Evolutionary conservation across 1,284 basidiomycete genomes (phyloP), one percentile per base, ranked within the genome.

Genomic region (Cryptococcus jaspeensis): DNA sequence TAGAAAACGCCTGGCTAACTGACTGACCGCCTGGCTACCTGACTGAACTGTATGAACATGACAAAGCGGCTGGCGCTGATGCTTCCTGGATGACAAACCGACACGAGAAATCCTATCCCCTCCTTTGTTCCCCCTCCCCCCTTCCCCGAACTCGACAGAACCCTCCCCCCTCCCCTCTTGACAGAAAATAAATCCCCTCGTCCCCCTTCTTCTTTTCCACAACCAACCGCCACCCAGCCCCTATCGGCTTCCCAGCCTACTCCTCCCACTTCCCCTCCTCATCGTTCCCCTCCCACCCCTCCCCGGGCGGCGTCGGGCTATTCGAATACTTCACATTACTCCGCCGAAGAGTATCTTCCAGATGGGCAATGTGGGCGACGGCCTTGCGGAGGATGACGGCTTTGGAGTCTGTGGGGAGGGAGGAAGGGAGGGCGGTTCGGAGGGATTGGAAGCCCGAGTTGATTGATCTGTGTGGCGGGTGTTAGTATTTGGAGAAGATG

Each of bases 371-470:
- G 52, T 74, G 68, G 1, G 62, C 55, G 12, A 74, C 73, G 11
- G 74, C 74, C 61, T 76, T 76, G 39, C 70, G 71, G 8, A 76
- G 63, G 40, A 75, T 65, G 53, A 75, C 69, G 5, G 74, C 74
- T 60, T 76, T 76, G 13, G 70, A 72, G 55, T 76, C 74, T 37
- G 71, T 72, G 0, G 71, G 59, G 5, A 71, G 55, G 13, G 71
- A 56, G 6, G 58, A 58, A 1, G 74, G 73, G 5, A 75, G 56
- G 5, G 65, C 67, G 8, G 56, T 41, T 0, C 74, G 69, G 2
- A 76, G 64, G 7, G 64, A 53, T 49, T 65, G 58, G 59, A 76
- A 76, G 1, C 74, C 74, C 1, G 69, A 62, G 55, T 76, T 76
- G 54, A 76, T 76, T 0, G 73, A 75, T 55, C 73, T 75, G 53